phyloP scores from a whole-genome alignment of 73 alveolate species.

The Tetrahymena thermophila region DNA sequence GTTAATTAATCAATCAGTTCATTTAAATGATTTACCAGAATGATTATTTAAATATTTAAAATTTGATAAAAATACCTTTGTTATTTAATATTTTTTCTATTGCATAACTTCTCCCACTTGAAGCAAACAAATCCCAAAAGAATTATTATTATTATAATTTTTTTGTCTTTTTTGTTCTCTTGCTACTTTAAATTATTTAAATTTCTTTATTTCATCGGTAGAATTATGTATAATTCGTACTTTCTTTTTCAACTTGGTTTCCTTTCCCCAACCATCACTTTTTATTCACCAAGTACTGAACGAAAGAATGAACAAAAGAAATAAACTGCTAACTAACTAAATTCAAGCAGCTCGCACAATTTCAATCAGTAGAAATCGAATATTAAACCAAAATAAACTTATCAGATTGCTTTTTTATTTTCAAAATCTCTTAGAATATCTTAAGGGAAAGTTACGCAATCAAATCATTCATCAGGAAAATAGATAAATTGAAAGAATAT shows the following conservation, averaged over 20 bases:
- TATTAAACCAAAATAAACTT: not conserved
- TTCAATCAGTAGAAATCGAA: not conserved
- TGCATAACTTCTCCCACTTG: conserved; percentile 3
- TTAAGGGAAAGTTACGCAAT: not conserved
- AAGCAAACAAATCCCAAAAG: not conserved
- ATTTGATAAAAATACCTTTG: not conserved
- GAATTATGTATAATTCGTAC: not conserved
- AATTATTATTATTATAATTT: not conserved
- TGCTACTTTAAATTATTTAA: not conserved
- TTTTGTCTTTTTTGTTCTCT: not conserved
- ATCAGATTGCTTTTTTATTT: not conserved
- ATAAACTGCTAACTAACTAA: not conserved
- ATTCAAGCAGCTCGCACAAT: not conserved
- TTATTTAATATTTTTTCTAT: not conserved
- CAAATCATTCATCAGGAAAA: not conserved
- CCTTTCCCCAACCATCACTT: not conserved
- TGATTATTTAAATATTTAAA: not conserved
- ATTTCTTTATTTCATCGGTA: not conserved
- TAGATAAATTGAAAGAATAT: not conserved
- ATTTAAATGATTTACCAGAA: too few species aligned
- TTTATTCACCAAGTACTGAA: not conserved
- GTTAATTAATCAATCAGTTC: not conserved
- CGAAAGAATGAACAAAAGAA: not conserved
- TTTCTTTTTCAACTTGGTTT: too few species aligned
- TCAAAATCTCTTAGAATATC: not conserved